Percentiles rank a stretch among this genome's conserved stretches.
Evolutionary conservation across 371 early-diverging fungal species (phyloP).

Genomic region (Mucor sp.): DNA sequence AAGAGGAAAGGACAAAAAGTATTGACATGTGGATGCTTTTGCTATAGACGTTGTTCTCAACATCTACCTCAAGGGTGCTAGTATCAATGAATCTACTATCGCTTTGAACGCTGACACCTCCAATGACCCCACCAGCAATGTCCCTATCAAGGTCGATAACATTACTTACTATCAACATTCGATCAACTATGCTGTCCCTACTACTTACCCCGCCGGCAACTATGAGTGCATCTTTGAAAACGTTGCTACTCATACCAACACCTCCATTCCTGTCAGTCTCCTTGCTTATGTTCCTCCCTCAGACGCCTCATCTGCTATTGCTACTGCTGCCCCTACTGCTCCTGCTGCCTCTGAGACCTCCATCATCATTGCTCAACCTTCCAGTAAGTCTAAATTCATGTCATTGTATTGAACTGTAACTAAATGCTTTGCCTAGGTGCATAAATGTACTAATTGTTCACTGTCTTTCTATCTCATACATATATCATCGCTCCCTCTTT

Average conservation of each 20-base stretch:
- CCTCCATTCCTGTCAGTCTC: constrained; percentile 4
- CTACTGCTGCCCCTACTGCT: neutral
- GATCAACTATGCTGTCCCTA: constrained; percentile 39
- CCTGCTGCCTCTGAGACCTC: neutral
- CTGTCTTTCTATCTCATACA: neutral
- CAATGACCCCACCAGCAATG: constrained; percentile 8
- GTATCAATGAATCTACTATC: constrained; percentile 13
- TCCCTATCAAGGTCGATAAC: constrained; percentile 18
- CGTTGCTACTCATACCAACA: constrained; percentile 11
- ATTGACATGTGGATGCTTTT: neutral
- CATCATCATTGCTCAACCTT: neutral
- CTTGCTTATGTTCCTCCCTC: neutral
- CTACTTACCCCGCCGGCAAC: constrained; percentile 23
- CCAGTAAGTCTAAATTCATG: neutral
- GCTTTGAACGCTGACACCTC: constrained; percentile 32
- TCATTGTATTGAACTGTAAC: neutral
- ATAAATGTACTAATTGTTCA: neutral
- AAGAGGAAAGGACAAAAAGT: neutral
- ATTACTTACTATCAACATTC: constrained; percentile 36
- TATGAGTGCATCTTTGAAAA: constrained; percentile 37
- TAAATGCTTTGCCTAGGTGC: neutral
- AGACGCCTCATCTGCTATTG: neutral
- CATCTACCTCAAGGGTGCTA: constrained; percentile 11
- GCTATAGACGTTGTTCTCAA: constrained; percentile 19
- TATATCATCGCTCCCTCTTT: neutral